Evolutionary conservation across 441 rosid genomes (phyloP).

Genomic region (Erodium trifolium): DNA sequence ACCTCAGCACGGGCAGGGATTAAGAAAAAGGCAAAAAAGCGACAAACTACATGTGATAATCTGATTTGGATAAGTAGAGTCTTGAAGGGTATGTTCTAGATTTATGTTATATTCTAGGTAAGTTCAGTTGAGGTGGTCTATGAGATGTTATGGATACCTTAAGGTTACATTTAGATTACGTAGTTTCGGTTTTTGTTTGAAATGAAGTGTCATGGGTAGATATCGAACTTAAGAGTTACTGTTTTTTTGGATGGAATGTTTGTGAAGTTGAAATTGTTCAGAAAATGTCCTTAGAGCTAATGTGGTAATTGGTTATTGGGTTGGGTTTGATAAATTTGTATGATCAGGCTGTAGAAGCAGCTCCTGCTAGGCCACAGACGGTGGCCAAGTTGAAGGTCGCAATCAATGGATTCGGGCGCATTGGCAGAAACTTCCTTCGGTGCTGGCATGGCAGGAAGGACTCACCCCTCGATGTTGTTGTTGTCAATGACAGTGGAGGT

Average conservation of each 20-base stretch:
- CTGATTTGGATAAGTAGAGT: neutral
- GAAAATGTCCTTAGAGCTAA: neutral
- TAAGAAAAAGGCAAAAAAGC: no score
- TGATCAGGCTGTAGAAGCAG: slow-evolving; percentile 40
- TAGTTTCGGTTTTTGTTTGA: neutral
- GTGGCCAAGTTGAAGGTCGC: slow-evolving; percentile 91
- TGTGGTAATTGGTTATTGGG: no score
- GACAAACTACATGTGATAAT: no score
- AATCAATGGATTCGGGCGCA: slow-evolving; percentile 89
- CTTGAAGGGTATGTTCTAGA: neutral
- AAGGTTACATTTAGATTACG: no score
- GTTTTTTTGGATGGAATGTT: neutral
- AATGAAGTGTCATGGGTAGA: neutral
- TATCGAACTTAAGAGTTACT: neutral
- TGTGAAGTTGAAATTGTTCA: neutral
- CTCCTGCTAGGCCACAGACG: slow-evolving; percentile 53
- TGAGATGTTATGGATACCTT: neutral
- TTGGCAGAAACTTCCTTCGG: slow-evolving; percentile 92
- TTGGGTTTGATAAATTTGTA: neutral
- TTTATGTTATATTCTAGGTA: neutral
- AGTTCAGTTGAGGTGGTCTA: neutral
- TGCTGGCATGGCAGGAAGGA: slow-evolving; percentile 94
- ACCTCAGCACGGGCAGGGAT: no score
- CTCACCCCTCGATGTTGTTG: slow-evolving; percentile 89
- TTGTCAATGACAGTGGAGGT: slow-evolving; percentile 96